phyloP scores from a whole-genome alignment of 441 rosid species.

The Croton laevigatus region DNA sequence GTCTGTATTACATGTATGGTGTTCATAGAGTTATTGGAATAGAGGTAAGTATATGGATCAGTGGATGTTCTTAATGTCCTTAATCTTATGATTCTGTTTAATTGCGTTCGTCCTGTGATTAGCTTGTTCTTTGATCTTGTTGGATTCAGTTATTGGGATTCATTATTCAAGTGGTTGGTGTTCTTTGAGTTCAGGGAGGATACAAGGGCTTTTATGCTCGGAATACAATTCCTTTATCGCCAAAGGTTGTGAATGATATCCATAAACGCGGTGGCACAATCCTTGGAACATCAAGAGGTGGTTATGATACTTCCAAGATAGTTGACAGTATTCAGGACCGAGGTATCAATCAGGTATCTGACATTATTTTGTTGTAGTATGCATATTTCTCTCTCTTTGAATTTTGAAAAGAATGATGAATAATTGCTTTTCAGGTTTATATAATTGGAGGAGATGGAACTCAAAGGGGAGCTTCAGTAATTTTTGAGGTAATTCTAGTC shows the following conservation, averaged over 20 bases:
- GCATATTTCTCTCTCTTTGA: neutral
- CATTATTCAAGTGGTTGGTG: neutral
- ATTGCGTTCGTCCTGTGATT: neutral
- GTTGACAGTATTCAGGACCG: slow-evolving; percentile 62
- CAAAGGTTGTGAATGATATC: slow-evolving; percentile 47
- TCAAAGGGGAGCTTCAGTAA: slow-evolving; percentile 47
- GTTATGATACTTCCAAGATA: slow-evolving; percentile 51
- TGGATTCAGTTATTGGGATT: neutral
- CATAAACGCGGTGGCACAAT: slow-evolving; percentile 61
- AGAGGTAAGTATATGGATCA: slow-evolving; percentile 43
- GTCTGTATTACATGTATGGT: slow-evolving; percentile 74
- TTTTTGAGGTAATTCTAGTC: slow-evolving; percentile 34
- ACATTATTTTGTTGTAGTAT: neutral
- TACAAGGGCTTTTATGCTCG: slow-evolving; percentile 55
- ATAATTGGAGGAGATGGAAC: slow-evolving; percentile 63
- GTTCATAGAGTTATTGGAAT: slow-evolving; percentile 69
- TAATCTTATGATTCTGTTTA: neutral
- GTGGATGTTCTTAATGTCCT: neutral
- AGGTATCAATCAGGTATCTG: slow-evolving; percentile 48
- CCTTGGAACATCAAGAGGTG: slow-evolving; percentile 54
- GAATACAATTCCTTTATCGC: slow-evolving; percentile 42
- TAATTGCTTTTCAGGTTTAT: slow-evolving; percentile 34
- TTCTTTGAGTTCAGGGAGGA: slow-evolving; percentile 41
- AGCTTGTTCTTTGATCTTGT: too few species aligned
- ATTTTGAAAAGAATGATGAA: neutral